Evolutionary conservation across 257 asterid species (phyloP).

Genomic region (Nicotiana otophora): DNA sequence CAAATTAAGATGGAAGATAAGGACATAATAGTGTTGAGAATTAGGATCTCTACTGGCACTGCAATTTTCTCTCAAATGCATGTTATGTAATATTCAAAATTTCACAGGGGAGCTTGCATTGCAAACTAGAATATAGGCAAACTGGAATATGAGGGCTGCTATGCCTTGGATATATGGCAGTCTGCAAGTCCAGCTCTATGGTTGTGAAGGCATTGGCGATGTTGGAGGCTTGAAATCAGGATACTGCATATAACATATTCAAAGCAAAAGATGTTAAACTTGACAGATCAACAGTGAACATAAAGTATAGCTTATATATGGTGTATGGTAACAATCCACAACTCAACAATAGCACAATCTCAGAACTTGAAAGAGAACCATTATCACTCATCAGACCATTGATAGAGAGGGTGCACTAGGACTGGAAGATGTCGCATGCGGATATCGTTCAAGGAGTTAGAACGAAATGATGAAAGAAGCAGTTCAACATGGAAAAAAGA

Average conservation of each 20-base stretch:
- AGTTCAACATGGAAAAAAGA: background rate
- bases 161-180: background rate
- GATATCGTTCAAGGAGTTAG: background rate
- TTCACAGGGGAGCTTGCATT: background rate
- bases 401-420: background rate
- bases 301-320: background rate
- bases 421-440: background rate
- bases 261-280: background rate
- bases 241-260: constrained; percentile 47
- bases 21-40: background rate
- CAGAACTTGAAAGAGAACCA: background rate
- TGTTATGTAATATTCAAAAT: background rate
- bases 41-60: background rate
- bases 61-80: background rate
- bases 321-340: background rate
- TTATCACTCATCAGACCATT: background rate
- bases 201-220: constrained; percentile 88
- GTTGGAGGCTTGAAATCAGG: constrained; percentile 96
- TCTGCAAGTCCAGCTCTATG: constrained; percentile 26
- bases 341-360: background rate
- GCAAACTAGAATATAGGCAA: background rate
- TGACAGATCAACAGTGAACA: background rate
- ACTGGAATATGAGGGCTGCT: background rate
- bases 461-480: background rate
- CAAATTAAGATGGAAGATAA: background rate